Evolutionary conservation across 352 stramenopile genomes (phyloP).

Genomic region (Phytophthora uliginosa): DNA sequence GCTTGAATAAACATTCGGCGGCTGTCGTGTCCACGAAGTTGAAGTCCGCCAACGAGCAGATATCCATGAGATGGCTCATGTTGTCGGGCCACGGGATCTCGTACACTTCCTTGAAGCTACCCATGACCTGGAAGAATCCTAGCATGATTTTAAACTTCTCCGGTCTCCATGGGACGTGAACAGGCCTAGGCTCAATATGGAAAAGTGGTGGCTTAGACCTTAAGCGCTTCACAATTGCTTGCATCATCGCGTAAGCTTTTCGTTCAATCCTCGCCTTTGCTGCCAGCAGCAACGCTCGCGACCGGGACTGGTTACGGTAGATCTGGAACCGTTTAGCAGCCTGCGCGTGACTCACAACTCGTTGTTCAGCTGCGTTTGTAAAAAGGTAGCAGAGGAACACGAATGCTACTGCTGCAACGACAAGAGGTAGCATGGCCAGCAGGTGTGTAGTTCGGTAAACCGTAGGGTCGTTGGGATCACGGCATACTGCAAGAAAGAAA

Average conservation of each 20-base stretch:
- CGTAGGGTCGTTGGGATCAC: slow-evolving; percentile 44
- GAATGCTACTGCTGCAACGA: slow-evolving; percentile 40
- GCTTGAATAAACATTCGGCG: slow-evolving; percentile 71
- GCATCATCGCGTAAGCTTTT: slow-evolving; percentile 22
- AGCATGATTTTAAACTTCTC: slow-evolving; percentile 88
- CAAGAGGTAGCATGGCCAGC: slow-evolving; percentile 56
- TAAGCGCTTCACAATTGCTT: slow-evolving; percentile 9
- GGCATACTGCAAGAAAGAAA: slow-evolving; percentile 37
- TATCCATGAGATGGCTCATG: slow-evolving; percentile 71
- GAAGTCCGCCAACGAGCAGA: slow-evolving; percentile 78
- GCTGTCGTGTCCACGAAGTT: slow-evolving; percentile 74
- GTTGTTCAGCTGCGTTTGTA: slow-evolving; percentile 53
- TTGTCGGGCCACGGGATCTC: slow-evolving; percentile 74
- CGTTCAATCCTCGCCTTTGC: slow-evolving; percentile 23
- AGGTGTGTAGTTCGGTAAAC: slow-evolving; percentile 48
- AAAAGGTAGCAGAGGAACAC: slow-evolving; percentile 59
- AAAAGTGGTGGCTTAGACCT: slow-evolving; percentile 38
- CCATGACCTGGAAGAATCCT: slow-evolving; percentile 82
- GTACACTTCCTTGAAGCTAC: slow-evolving; percentile 79
- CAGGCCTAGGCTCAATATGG: slow-evolving; percentile 38
- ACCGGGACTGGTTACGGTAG: slow-evolving; percentile 34
- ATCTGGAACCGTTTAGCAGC: slow-evolving; percentile 68
- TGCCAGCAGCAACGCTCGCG: slow-evolving; percentile 32
- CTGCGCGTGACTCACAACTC: slow-evolving; percentile 59
- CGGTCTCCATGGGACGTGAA: slow-evolving; percentile 47